A percentile compares a stretch with the other conserved stretches of the same genome.
Evolutionary conservation across 306 rosid genomes (phyloP).

Genomic region (Styphnolobium japonicum): DNA sequence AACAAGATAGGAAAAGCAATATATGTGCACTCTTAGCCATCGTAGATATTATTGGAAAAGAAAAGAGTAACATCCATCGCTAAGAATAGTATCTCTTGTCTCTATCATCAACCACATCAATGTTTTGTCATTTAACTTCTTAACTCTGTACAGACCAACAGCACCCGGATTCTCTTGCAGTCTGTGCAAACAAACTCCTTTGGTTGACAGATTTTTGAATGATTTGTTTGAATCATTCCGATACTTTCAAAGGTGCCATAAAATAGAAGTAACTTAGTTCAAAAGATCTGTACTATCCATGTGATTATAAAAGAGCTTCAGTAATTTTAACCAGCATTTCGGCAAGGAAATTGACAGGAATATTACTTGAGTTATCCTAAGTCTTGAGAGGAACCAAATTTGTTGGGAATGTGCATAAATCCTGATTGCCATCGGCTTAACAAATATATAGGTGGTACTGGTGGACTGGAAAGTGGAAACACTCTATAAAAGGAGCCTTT

Average conservation of each 20-base stretch:
- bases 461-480: background rate
- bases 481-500: background rate
- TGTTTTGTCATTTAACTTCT: background rate
- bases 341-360: background rate
- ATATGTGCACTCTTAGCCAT: background rate
- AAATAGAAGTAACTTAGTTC: background rate
- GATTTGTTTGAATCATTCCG: background rate
- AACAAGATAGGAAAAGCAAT: background rate
- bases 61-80: background rate
- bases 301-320: background rate
- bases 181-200: background rate
- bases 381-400: background rate
- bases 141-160: background rate
- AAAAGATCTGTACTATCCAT: background rate
- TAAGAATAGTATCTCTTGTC: background rate
- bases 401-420: background rate
- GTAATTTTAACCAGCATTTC: background rate
- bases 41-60: background rate
- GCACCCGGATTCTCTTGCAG: background rate
- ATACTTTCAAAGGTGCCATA: background rate
- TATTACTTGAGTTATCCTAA: background rate
- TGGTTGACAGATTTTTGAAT: background rate
- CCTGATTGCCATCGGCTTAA: background rate
- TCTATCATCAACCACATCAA: background rate
- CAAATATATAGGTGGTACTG: background rate